Evolutionary conservation across 2,329 filamentous ascomycete species (phyloP), one percentile per base, ranked within the genome.

Genomic region (Neopestalotiopsis rosae): DNA sequence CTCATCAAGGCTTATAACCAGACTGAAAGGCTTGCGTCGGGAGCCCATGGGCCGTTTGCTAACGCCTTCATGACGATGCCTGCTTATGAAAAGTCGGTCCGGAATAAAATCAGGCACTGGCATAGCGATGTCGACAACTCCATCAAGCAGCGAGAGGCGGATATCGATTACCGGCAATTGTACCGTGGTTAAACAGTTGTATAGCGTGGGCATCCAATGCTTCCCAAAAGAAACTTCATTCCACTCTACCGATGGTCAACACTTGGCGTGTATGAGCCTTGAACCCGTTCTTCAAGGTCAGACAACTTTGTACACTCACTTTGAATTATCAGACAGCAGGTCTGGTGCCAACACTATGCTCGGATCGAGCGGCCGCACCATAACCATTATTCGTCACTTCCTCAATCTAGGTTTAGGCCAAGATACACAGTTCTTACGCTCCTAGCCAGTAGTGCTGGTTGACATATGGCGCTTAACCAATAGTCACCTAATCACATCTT

Each of bases 31-130:
- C 38, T 74, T 40, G 69, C 69, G 0, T 40, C 57, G 4, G 74
- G 72, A 3, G 17, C 69, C 3, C 56, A 67, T 38, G 78, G 76
- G 3, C 72, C 72, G 1, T 81, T 83, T 40, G 71, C 75, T 13
- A 68, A 69, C 61, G 76, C 77, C 40, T 30, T 83, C 58, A 77
- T 79, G 74, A 72, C 67, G 1, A 76, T 82, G 78, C 81, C 81
- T 5, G 80, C 82, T 68, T 82, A 78, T 58, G 79, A 81, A 68
- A 68, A 62, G 4, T 70, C 74, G 1, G 67, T 81, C 14, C 71
- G 73, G 34, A 68, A 72, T 0, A 75, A 78, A 63, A 67, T 82
- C 20, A 71, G 69, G 6, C 69, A 78, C 63, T 81, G 79, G 79
- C 69, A 75, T 28, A 66, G 64, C 17, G 63, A 67, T 4, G 75